Evolutionary conservation across 371 early-diverging fungal genomes (phyloP).

Genomic region (Zychaea mexicana): DNA sequence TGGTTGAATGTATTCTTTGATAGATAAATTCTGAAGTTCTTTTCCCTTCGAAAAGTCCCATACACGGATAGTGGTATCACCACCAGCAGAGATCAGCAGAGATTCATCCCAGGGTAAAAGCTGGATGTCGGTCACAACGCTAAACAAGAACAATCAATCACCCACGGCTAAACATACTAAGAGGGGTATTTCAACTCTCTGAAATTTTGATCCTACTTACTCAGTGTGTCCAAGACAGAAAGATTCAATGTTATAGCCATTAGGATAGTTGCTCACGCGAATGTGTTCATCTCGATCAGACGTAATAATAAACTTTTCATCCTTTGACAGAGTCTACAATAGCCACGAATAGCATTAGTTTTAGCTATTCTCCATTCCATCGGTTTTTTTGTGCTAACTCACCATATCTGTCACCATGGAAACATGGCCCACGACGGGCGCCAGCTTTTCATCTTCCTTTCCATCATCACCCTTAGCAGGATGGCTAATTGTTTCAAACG

Average conservation of each 20-base stretch:
- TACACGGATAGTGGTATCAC: constrained; percentile 79
- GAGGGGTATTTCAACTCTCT: too few relatives aligned
- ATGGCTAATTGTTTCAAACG: too few relatives aligned
- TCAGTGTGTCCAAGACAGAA: constrained; percentile 93
- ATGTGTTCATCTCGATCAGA: constrained; percentile 97
- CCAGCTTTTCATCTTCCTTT: constrained; percentile 44
- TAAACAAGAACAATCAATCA: constrained; percentile 15
- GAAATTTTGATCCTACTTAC: constrained; percentile 39
- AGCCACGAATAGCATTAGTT: not conserved
- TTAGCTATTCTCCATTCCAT: not conserved
- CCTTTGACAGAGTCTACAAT: constrained; percentile 47
- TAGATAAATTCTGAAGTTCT: constrained; percentile 41
- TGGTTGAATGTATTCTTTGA: constrained; percentile 45
- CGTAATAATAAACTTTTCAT: constrained; percentile 77
- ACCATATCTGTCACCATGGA: constrained; percentile 91
- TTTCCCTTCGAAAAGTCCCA: constrained; percentile 72
- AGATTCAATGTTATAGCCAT: constrained; percentile 83
- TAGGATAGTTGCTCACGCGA: constrained; percentile 87
- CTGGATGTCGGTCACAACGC: constrained; percentile 69
- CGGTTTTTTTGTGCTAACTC: constrained; percentile 15
- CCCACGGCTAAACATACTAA: not conserved
- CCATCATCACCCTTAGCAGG: constrained; percentile 24
- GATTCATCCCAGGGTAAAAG: constrained; percentile 51
- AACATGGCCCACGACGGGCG: constrained; percentile 90
- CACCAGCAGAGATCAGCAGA: constrained; percentile 82